Base-by-base conservation (phyloP, 148 eudicot species). In the Rhododendron ferrugineum region DNA sequence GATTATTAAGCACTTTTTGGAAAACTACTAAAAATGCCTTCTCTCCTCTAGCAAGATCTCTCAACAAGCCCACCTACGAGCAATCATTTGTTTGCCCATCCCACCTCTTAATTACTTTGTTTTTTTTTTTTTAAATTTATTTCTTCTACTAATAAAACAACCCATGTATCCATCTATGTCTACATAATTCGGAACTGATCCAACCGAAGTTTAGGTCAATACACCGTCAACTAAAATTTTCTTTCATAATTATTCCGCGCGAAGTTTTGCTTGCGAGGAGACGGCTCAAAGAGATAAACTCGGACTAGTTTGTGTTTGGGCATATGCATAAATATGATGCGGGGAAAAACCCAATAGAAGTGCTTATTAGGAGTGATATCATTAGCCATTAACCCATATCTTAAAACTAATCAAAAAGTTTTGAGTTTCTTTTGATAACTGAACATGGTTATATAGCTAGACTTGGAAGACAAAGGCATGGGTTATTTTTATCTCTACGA, bases 41-140 rank as follows among this genome's bases (percentile, higher is more conserved):
- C 68, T 23, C 68, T 28, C 36, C 37, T 68, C 36, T 30, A 16
- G 13, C 13, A 60, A 68, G 32, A 68, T 30, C 74, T 30, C 20
- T 70, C 37, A 70, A 30, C 37, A 70, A 70, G 79, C 66, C 73
- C 84, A 62, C 84, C 84, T 60, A n/a, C 32, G 52, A 82, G 84
- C 84, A 60, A 82, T 82, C 84, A 82, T 82, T 82, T 20, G 26
- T 42, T 18, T 44, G 80, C 15, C 80, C 26, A 16, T 20, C 47
- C 46, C 11, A 1, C 14, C 8, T 5, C 37, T 16, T 36, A 15
- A 2, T 32, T 34, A 16, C 6, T 46, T 46, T 46, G 11, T 34
- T 34, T 34, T 4, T 1, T 14, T 62, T 6, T 7, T 62, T 20
- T 56, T 58, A 1, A n/a, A 32, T 56, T 56, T 18, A 56, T 22